These are phyloP conservation scores for Barnettozyma botsteinii DNA, from an alignment of 805 yeast species.

Conservation along the genomic window DNA sequence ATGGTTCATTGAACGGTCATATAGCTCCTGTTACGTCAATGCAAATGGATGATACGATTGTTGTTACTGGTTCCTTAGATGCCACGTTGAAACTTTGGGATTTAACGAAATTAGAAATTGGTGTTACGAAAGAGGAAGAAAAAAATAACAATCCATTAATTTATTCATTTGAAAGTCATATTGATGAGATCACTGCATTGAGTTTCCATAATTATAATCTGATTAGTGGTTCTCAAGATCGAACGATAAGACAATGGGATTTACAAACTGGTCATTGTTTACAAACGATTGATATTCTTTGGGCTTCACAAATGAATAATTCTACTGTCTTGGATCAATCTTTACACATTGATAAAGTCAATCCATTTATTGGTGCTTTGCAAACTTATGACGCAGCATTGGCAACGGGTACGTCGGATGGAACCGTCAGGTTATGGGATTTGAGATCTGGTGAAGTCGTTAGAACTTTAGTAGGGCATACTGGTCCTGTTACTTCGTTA, in stretches of 20 bases:
- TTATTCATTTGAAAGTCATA: slow-evolving; percentile 54
- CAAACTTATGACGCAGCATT: slow-evolving; percentile 72
- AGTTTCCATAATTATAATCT: slow-evolving; percentile 47
- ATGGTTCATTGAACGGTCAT: slow-evolving; percentile 56
- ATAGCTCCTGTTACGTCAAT: slow-evolving; percentile 51
- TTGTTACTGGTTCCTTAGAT: slow-evolving; percentile 56
- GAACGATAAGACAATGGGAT: slow-evolving; percentile 76
- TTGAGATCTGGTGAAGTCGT: slow-evolving; percentile 63
- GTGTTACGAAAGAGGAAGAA: too few relatives aligned
- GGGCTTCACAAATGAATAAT: slow-evolving; percentile 40
- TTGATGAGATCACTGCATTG: slow-evolving; percentile 60
- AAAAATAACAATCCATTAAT: slow-evolving; percentile 33
- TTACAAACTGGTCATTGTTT: slow-evolving; percentile 55
- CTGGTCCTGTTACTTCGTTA: slow-evolving; percentile 59
- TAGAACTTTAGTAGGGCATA: slow-evolving; percentile 58
- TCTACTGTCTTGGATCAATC: slow-evolving; percentile 13
- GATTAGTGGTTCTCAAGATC: slow-evolving; percentile 66
- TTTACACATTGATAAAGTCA: slow-evolving; percentile 10
- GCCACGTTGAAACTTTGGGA: slow-evolving; percentile 63
- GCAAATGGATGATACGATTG: slow-evolving; percentile 47
- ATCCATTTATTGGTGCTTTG: slow-evolving; percentile 55
- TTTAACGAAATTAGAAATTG: slow-evolving; percentile 25
- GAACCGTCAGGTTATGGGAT: slow-evolving; percentile 73
- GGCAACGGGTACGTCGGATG: slow-evolving; percentile 76
- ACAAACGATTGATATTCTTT: slow-evolving; percentile 64